Base-by-base conservation (phyloP, 2,329 filamentous ascomycete species). In the Lasiodiplodia citricola region DNA sequence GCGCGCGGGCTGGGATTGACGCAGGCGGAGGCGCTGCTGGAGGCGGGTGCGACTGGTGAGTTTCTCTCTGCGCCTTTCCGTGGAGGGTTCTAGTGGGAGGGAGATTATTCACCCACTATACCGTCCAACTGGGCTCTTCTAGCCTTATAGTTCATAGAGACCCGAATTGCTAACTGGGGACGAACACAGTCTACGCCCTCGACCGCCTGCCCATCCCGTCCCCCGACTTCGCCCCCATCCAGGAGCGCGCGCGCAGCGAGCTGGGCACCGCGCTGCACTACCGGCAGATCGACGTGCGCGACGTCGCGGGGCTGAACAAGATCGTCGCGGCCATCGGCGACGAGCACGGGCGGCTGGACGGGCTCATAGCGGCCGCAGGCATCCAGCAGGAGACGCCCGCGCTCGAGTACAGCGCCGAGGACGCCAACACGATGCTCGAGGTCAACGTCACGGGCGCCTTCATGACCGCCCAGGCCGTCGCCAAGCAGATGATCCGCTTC, bases 301-400 rank as follows among this genome's bases (percentile, higher is more conserved):
- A 96, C 75, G 89, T 90, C 25, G 82, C 85, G 4, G 80, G 84
- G 50, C 85, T 97, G 56, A 90, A 94, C 77, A 83, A 82, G 52
- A 86, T 92, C 65, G 84, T 96, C 58, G 84, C 86, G 71, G 84
- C 82, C 13, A 96, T 97, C 72, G 92, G 89, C 18, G 84, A 88
- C 63, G 81, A 87, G 69, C 87, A 93, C 71, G 91, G 91, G 6
- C 87, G 91, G 18, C 81, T 97, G 70, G 93, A 97, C 76, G 94
- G 94, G 0, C 82, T 97, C 67, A 88, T 97, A 58, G 90, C 90
- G 0, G 90, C 90, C 0, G 91, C 90, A 0, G 90, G 89, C 1
- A 92, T 93, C 74, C 92, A 97, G 81, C 91, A 96, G 80, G 93
- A 96, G 81, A 93, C 89, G 0, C 82, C 92, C 0, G 93, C 94